Base-by-base conservation (phyloP, 1,284 basidiomycete species). In the Ustilago vetiveriae region DNA sequence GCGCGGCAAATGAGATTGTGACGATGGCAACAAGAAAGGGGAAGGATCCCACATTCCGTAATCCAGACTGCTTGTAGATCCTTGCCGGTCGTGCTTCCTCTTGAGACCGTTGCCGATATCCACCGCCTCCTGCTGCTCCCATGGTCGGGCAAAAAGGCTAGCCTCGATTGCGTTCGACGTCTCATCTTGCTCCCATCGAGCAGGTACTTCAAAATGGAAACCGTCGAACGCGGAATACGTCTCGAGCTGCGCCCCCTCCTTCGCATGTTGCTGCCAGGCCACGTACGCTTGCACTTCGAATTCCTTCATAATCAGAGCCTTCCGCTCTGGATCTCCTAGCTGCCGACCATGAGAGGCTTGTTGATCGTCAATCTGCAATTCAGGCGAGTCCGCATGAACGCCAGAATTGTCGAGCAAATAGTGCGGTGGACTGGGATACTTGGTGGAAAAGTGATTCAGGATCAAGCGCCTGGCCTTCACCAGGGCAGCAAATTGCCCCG, bases 391-490 rank as follows among this genome's bases (percentile, higher is more conserved):
- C 6, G 19, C 39, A 8, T 37, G 43, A 22, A 39, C 59, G 19
- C 55, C 71, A 11, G 39, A n/a, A 3, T 30, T 57, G 45, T 58
- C 64, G 37, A 59, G 53, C 16, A 70, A 29, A 22, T 65, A 62
- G 41, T 70, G 56, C 33, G 64, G 59, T 11, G 75, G 70, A 24
- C 74, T 63, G 6, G 68, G 59, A 36, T 68, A 78, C 32, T 69
- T 65, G 17, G 75, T 71, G 16, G 74, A 76, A 48, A 81, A 80
- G 44, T 81, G 79, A 46, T 81, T 81, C 37, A 81, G 52, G 9
- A 78, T 58, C 23, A 81, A 51, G 11, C 48, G 47, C n/a, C 53
- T 56, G 0, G 76, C 77, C 6, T 69, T 51, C 17, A 80, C 63
- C 29, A 58, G 26, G 0, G 71, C 76, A 7, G 79, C 75, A 37